Base-by-base conservation (phyloP, 2,329 filamentous ascomycete species). In the Monosporascus ibericus region DNA sequence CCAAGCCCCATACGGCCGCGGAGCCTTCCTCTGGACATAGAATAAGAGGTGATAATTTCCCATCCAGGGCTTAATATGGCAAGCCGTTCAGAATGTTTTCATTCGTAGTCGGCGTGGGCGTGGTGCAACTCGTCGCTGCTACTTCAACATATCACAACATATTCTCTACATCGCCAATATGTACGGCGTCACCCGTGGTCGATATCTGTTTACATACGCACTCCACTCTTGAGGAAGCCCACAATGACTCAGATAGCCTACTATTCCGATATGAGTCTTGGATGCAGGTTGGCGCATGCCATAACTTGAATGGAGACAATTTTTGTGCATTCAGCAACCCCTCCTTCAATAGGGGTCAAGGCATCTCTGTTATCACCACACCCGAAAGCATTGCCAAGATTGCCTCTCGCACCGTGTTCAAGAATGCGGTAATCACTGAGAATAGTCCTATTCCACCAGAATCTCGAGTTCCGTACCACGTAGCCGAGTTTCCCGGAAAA, bases 351-450 rank as follows among this genome's bases (percentile, higher is more conserved):
- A 22, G 47, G 3, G 61, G 62, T 17, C 53, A 60, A 34, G 64
- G 64, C 14, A 52, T 67, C 18, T 62, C 65, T 2, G 42, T 67
- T 18, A 59, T 68, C 46, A 68, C 65, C 3, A 67, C 64, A 1
- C 50, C 50, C 6, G 48, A 60, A 1, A 56, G 58, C 3, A 54
- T 65, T 4, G 49, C 57, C 15, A 51, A 51, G 22, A 54, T 65
- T 40, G 52, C 54, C 22, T 47, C 51, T 39, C 50, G 54, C 8
- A 48, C 49, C 2, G 47, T 50, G 1, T 58, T 59, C 4, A 42
- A 14, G 22, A 20, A 42, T 18, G 18, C 22, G 11, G 6, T 15
- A 24, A 20, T 20, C 22, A 42, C 20, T 20, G n/a, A 11, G 8
- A 20, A 20, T 20, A 14, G 8, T 14, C 39, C 4, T 2, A 20